Percentiles rank a stretch among this genome's conserved stretches.
These are phyloP conservation scores for Xanthoparmelia taractica DNA, from an alignment of 495 filamentous ascomycete genomes.

Conservation along the genomic window DNA sequence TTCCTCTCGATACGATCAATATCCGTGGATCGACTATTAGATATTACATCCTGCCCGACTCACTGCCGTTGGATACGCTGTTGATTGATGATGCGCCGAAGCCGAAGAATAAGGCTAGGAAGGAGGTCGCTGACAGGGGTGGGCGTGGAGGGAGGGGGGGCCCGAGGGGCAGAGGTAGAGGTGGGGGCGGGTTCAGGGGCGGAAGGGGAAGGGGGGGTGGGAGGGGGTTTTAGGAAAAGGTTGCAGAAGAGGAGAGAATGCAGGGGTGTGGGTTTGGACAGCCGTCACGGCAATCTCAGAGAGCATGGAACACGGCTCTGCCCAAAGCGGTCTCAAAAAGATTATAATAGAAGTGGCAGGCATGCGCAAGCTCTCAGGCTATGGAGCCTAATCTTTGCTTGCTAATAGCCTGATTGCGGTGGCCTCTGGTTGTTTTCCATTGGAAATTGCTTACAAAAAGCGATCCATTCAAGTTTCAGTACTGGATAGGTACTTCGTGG, in stretches of 20 bases:
- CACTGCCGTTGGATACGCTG: conserved; percentile 84
- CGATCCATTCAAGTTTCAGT: neutral
- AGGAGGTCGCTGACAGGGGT: conserved; percentile 68
- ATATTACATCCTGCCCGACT: conserved; percentile 92
- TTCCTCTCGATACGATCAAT: conserved; percentile 90
- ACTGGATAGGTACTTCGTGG: neutral
- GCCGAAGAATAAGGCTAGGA: conserved; percentile 98
- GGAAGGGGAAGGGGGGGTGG: conserved; percentile 59
- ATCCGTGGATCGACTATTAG: conserved; percentile 88
- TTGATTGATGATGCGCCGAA: conserved; percentile 94
- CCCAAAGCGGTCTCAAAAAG: neutral
- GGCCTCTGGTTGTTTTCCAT: neutral
- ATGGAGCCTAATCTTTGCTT: neutral
- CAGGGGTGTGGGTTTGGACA: neutral
- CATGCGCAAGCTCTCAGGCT: neutral
- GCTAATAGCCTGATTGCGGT: neutral
- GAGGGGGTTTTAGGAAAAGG: conserved; percentile 44
- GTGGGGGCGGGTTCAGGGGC: conserved; percentile 48
- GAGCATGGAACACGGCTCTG: neutral
- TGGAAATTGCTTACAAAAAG: neutral
- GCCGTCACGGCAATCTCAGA: neutral
- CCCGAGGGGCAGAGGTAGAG: conserved; percentile 45
- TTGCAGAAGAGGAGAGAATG: neutral
- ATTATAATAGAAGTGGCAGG: neutral
- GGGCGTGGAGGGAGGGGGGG: conserved; percentile 50